These are phyloP conservation scores for Planoprotostelium fungivorum DNA, from an alignment of 78 protist species.

Conservation along the genomic window DNA sequence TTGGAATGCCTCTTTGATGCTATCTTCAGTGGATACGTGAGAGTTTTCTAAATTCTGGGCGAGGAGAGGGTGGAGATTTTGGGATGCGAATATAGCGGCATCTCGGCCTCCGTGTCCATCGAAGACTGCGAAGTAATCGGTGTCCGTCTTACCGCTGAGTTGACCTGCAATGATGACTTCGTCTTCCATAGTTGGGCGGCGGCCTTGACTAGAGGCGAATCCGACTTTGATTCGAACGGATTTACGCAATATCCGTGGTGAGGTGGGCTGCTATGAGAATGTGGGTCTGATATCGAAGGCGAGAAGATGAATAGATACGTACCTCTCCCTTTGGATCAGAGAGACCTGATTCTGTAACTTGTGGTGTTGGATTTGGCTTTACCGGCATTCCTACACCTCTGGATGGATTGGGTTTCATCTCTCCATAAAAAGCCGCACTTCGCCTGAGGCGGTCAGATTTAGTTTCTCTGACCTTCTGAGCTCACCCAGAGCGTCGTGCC, in stretches of 20 bases:
- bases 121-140: conserved; percentile 64
- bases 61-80: conserved; percentile 22
- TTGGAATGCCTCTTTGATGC: conserved; percentile 43
- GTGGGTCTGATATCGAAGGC: neutral
- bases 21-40: conserved; percentile 12
- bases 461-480: neutral
- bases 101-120: conserved; percentile 81
- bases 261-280: neutral
- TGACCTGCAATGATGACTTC: conserved; percentile 44
- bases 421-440: neutral
- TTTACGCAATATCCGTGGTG: conserved; percentile 4
- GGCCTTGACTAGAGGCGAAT: conserved; percentile 67
- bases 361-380: neutral
- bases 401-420: neutral
- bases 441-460: neutral
- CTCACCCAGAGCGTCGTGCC: neutral
- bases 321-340: neutral
- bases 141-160: conserved; percentile 43
- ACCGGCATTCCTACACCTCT: neutral
- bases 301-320: neutral
- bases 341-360: neutral
- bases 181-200: conserved; percentile 78
- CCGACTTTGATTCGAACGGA: conserved; percentile 61
- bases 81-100: conserved; percentile 30
- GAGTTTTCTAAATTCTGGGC: conserved; percentile 20